phyloP scores from a whole-genome alignment of 306 rosid genomes.

The Geum urbanum region DNA sequence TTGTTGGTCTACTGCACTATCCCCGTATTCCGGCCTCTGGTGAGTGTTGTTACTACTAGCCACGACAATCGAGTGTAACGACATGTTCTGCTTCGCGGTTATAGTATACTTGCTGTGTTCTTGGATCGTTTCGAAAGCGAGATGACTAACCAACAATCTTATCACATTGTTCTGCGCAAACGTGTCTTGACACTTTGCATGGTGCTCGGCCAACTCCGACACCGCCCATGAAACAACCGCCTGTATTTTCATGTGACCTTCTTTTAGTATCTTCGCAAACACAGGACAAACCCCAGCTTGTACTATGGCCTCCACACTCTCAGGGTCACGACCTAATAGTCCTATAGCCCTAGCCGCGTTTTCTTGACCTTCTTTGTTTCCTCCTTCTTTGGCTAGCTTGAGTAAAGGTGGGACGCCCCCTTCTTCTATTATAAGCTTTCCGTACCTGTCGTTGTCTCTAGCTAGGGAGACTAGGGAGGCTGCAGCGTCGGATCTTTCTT shows the following conservation, averaged over 20 bases:
- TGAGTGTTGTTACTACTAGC: slow-evolving; percentile 18
- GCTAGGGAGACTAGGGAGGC: slow-evolving; percentile 70
- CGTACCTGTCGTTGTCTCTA: slow-evolving; percentile 66
- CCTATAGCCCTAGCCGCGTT: slow-evolving; percentile 67
- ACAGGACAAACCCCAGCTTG: slow-evolving; percentile 54
- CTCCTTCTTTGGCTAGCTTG: slow-evolving; percentile 56
- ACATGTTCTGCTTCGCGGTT: slow-evolving; percentile 37
- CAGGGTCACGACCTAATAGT: slow-evolving; percentile 56
- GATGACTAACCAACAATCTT: slow-evolving; percentile 65
- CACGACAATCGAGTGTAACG: slow-evolving; percentile 52
- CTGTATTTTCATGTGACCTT: slow-evolving; percentile 72
- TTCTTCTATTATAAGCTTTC: slow-evolving; percentile 61
- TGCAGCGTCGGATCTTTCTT: slow-evolving; percentile 65
- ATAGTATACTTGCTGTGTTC: slow-evolving; percentile 68
- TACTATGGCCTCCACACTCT: slow-evolving; percentile 66
- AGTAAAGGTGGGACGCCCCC: slow-evolving; percentile 59
- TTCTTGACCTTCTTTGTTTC: slow-evolving; percentile 51
- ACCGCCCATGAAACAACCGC: slow-evolving; percentile 67
- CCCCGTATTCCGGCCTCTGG: not conserved
- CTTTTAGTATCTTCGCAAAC: slow-evolving; percentile 64
- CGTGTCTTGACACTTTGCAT: slow-evolving; percentile 76
- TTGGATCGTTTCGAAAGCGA: slow-evolving; percentile 72
- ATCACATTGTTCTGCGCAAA: slow-evolving; percentile 67
- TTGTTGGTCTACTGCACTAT: too few species aligned
- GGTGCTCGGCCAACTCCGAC: slow-evolving; percentile 49